Evolutionary conservation across 2,329 filamentous ascomycete species (phyloP).

Genomic region (Graphilbum ipis-grandicollis): DNA sequence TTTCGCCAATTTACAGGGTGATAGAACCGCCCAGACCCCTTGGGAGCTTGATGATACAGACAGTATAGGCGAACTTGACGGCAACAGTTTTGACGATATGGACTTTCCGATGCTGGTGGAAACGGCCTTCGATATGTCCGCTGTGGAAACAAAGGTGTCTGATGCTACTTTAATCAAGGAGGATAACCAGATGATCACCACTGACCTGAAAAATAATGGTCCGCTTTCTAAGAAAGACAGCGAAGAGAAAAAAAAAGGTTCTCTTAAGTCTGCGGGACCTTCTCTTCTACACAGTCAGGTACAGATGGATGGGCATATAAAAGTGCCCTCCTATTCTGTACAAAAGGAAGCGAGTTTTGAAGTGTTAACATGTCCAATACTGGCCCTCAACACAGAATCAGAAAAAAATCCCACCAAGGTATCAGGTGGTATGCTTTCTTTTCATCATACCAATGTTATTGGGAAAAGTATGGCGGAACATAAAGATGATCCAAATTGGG

Average conservation of each 20-base stretch:
- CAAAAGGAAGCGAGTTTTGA: no score
- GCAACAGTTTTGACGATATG: slow-evolving; percentile 8
- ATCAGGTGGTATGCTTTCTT: no score
- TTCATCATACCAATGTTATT: background rate
- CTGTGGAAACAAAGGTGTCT: background rate
- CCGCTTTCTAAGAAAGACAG: no score
- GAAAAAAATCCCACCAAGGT: background rate
- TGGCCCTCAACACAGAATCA: no score
- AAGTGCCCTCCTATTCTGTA: no score
- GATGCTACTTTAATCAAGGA: background rate
- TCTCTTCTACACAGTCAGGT: no score
- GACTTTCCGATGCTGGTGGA: background rate
- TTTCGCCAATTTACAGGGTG: background rate
- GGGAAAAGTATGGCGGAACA: background rate
- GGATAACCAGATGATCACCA: background rate
- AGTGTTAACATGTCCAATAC: no score
- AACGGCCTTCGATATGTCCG: background rate
- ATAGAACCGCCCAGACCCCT: slow-evolving; percentile 1
- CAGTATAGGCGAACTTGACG: slow-evolving; percentile 2
- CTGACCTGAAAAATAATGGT: no score
- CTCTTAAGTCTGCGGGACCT: no score
- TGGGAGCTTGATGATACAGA: slow-evolving; percentile 3
- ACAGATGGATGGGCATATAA: no score
- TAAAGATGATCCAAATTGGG: slow-evolving; percentile 11
- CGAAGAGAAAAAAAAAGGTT: no score